Evolutionary conservation across 2,329 filamentous ascomycete genomes (phyloP).

Genomic region (Sporothrix curviconia): DNA sequence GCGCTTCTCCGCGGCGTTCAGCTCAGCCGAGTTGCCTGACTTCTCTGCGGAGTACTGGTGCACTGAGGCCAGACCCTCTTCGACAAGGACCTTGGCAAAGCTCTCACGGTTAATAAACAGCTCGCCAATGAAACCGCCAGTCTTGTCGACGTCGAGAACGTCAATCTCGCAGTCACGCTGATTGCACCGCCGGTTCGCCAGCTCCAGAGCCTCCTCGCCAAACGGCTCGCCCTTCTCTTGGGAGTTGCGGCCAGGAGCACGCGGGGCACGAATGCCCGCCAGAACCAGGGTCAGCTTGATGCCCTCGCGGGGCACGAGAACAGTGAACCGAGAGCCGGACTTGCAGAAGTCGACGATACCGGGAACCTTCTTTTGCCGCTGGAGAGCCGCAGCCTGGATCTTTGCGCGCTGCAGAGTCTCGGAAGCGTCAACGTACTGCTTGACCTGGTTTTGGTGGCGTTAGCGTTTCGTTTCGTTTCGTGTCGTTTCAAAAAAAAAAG

Average conservation of each 20-base stretch:
- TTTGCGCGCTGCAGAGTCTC: constrained; percentile 93
- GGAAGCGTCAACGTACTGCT: constrained; percentile 81
- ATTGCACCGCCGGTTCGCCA: constrained; percentile 80
- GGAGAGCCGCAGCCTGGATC: constrained; percentile 79
- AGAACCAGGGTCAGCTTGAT: constrained; percentile 93
- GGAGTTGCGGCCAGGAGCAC: constrained; percentile 68
- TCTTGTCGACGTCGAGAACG: constrained; percentile 90
- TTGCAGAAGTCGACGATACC: constrained; percentile 97
- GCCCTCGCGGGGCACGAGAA: constrained; percentile 85
- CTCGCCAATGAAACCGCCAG: constrained; percentile 93
- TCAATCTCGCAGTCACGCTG: constrained; percentile 96
- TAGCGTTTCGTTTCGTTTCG: no score
- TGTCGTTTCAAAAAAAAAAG: no score
- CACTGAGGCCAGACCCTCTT: constrained; percentile 88
- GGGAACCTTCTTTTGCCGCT: constrained; percentile 85
- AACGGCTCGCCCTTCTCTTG: constrained; percentile 85
- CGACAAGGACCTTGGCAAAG: constrained; percentile 86
- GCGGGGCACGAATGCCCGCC: constrained; percentile 83
- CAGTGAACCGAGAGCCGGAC: constrained; percentile 87
- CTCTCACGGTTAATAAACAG: constrained; percentile 92
- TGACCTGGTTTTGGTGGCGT: no score
- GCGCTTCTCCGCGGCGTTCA: constrained; percentile 78
- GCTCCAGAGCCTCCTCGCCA: constrained; percentile 87
- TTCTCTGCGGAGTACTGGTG: constrained; percentile 96
- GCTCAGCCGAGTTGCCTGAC: constrained; percentile 79